A percentile compares a stretch with the other conserved stretches of the same genome.
phyloP scores from a whole-genome alignment of 805 yeast species.

The Saturnispora gosingensis region DNA sequence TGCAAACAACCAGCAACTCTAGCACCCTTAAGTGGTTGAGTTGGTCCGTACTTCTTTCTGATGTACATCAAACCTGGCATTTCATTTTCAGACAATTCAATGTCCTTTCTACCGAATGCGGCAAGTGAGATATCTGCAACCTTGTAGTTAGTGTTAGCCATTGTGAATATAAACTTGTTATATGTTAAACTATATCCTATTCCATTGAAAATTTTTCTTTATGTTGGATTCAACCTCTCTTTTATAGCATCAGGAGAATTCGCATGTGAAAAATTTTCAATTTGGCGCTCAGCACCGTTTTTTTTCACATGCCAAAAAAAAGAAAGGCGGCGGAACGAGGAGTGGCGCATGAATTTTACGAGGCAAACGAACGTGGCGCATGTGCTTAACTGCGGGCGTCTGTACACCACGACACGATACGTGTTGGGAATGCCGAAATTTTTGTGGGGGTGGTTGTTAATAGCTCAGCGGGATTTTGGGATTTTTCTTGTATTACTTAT shows the following conservation, averaged over 20 bases:
- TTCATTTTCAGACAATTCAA: constrained; percentile 97
- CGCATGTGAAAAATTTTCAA: constrained; percentile 5
- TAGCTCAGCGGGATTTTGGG: too few relatives aligned
- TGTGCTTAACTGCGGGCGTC: background rate
- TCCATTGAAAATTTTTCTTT: background rate
- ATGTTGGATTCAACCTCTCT: background rate
- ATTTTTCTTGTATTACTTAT: background rate
- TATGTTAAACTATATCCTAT: background rate
- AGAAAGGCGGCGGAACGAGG: background rate
- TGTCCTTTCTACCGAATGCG: constrained; percentile 99
- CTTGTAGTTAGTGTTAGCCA: constrained; percentile 50
- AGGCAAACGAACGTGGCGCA: background rate
- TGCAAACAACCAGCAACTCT: constrained; percentile 98
- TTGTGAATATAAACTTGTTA: background rate
- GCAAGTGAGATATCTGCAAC: constrained; percentile 97
- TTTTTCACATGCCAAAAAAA: background rate
- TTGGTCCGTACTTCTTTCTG: constrained; percentile 82
- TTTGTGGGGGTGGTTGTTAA: background rate
- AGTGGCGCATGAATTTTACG: background rate
- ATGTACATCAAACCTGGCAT: constrained; percentile 99
- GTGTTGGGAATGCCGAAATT: background rate
- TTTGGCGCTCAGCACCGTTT: background rate
- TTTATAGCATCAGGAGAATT: background rate
- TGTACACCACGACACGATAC: background rate
- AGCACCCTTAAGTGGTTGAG: constrained; percentile 96